Conservation (phyloP, 345 rosid genomes). For the Salix suchowensis region DNA sequence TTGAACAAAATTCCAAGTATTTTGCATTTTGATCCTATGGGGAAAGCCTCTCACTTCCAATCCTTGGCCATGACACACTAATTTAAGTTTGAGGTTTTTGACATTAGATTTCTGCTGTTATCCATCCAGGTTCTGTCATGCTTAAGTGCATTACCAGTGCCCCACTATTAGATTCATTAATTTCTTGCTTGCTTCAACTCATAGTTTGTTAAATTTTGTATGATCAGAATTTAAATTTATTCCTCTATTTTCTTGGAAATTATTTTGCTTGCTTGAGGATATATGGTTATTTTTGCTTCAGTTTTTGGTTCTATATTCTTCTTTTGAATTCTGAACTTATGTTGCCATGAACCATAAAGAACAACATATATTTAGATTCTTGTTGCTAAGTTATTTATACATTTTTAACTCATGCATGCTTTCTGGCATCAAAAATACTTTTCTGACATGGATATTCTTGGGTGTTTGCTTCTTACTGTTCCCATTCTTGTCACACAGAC, state of each 20-base stretch:
- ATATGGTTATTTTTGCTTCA: background rate
- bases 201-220: background rate
- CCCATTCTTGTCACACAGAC: slow-evolving; percentile 41
- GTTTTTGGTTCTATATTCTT: background rate
- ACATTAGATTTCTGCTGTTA: background rate
- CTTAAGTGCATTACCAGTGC: background rate
- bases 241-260: background rate
- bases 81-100: background rate
- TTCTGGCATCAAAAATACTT: background rate
- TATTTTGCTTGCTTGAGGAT: background rate
- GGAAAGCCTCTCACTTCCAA: background rate
- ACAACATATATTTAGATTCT: slow-evolving; percentile 6
- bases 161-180: background rate
- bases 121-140: background rate
- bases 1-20: no score
- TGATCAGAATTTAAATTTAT: background rate
- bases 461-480: slow-evolving; percentile 12
- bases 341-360: background rate
- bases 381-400: background rate
- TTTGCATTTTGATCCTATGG: background rate
- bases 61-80: background rate
- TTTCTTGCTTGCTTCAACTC: background rate
- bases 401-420: background rate
- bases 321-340: background rate
- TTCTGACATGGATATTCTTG: background rate